Base-by-base conservation (phyloP, 805 yeast species). In the Zygosaccharomyces bisporus region DNA sequence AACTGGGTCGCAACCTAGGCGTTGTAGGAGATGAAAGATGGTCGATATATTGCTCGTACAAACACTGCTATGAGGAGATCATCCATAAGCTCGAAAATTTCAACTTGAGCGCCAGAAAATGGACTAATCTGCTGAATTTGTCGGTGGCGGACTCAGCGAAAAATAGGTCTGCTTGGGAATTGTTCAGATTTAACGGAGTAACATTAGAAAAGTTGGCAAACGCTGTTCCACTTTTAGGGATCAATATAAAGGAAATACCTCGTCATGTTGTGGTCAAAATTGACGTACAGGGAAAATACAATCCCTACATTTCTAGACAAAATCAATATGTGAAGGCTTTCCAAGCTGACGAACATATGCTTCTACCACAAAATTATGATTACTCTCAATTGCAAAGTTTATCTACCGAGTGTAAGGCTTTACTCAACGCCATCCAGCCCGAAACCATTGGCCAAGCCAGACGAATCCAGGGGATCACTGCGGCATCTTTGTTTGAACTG, bases 401-500 rank as follows among this genome's bases (percentile, higher is more conserved):
- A n/a, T 85, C 95, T 1, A 72, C 77, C 19, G 97, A 91, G 58
- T 90, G 81, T 21, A 77, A 84, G 45, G 71, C 70, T 13, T 66
- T 85, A 8, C 69, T 93, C 43, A 86, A 87, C 55, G 72, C 74
- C 8, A 80, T 87, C 12, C 83, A 86, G 49, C 99, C 99, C 0
- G 78, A 79, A 43, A 93, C 97, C 0, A 79, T 93, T 35, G 98
- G 98, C 0, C 98, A 93, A 61, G 98, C 98, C 0, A 75, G 95
- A 60, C 73, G 98, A 54, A 84, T 91, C 9, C 95, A 93, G 57
- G 98, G 99, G 0, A 81, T 93, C 2, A 91, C 98, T 0, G 96
- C 98, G 0, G 91, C 96, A 0, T 93, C 96, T 0, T 71, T 87
- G 13, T 84, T 88, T 51, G 95, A 86, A 58, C 71, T 90, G 37